A percentile compares a stretch with the other conserved stretches of the same genome.
phyloP scores from a whole-genome alignment of 306 rosid species.

The Cyclanthera cordifolia region DNA sequence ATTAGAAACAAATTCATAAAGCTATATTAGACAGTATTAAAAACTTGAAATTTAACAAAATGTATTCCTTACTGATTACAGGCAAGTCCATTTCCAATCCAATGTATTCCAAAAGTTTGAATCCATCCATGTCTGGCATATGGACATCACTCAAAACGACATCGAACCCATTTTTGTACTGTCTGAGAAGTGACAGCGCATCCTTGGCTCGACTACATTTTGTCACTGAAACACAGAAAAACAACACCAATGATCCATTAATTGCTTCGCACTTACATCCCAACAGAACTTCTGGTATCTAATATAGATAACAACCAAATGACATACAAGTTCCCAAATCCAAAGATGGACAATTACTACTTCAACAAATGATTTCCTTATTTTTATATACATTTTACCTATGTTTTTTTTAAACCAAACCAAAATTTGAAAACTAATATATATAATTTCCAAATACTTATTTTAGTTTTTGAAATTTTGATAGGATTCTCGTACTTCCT shows the following conservation, averaged over 20 bases:
- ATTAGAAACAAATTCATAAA: constrained; percentile 6
- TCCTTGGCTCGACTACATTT: constrained; percentile 71
- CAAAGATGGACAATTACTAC: constrained; percentile 2
- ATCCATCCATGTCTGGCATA: constrained; percentile 99
- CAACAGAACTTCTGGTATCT: not conserved
- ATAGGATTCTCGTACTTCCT: too few species aligned
- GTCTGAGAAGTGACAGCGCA: constrained; percentile 62
- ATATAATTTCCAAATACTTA: too few species aligned
- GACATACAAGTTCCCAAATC: not conserved
- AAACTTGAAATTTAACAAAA: not conserved
- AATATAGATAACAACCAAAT: not conserved
- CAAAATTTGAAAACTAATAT: too few species aligned
- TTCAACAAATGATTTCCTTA: too few species aligned
- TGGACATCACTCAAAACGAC: constrained; percentile 92
- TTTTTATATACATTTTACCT: too few species aligned
- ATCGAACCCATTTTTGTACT: constrained; percentile 75
- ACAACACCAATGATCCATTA: not conserved
- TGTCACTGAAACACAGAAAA: constrained; percentile 43
- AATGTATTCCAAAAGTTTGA: constrained; percentile 75
- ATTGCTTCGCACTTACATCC: not conserved
- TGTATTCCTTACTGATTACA: constrained; percentile 60
- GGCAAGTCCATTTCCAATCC: constrained; percentile 99
- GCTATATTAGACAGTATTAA: not conserved
- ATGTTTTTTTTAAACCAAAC: too few species aligned
- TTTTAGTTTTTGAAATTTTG: too few species aligned